Base-by-base conservation (phyloP, 768 basidiomycete species). In the Serendipita vermifera region DNA sequence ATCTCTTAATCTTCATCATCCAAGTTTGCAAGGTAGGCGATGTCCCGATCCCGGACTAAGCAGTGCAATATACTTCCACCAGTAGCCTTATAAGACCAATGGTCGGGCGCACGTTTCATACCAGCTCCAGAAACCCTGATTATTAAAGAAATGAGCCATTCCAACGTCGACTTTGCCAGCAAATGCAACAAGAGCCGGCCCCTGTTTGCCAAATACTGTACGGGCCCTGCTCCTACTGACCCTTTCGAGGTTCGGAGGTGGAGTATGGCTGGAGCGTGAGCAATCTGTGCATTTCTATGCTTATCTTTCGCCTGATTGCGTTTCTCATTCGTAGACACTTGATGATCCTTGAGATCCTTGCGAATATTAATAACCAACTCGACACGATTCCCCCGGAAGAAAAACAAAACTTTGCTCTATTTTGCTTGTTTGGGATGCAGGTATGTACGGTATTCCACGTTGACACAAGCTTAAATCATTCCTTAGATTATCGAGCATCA, bases 151-250 rank as follows among this genome's bases (percentile, higher is more conserved):
- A n/a, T n/a, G n/a, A n/a, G n/a, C n/a, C n/a, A n/a, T n/a, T n/a
- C n/a, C n/a, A n/a, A n/a, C n/a, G n/a, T n/a, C n/a, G n/a, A n/a
- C n/a, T 51, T 51, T 29, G 32, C 29, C 9, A 29, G 32, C 27
- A 9, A 9, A 15, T 51, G 46, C 46, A 51, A 51, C 46, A 22
- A 51, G 7, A 7, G 24, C 17, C 46, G 46, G n/a, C 2, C 46
- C 46, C 24, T 51, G 7, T 51, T 51, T 31, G 46, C 46, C n/a
- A 51, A 51, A 26, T 51, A 51, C 46, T 51, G 46, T 31, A 27
- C 46, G 27, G 46, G 32, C n/a, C 46, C 46, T 7, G 20, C 29
- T 27, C 46, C 46, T 15, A 51, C 26, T 9, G 46, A 51, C 46
- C 22, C 27, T 11, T 24, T 22, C n/a, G 46, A 22, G 7, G 32